Base-by-base conservation (phyloP, 192 early-diverging fungal species). In the Rhizophlyctis rosea region DNA sequence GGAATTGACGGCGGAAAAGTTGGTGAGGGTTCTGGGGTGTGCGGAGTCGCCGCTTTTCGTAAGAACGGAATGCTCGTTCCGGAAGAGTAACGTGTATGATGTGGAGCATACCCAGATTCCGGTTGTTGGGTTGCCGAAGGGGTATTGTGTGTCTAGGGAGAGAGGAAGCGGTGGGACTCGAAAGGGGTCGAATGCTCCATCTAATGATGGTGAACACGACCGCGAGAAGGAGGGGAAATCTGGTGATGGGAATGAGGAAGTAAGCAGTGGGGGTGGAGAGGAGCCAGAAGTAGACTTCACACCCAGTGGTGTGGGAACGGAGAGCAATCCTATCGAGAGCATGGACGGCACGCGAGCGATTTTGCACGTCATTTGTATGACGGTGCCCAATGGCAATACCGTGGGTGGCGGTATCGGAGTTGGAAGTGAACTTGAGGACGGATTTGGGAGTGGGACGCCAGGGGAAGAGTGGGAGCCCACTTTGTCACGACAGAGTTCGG, bases 11-110 rank as follows among this genome's bases (percentile, higher is more conserved):
- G 28, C 52, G 13, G 50, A 67, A 0, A 30, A 63, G 4, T 50
- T 62, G 30, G 59, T 50, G 5, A 16, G 39, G 24, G 9, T 53
- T 2, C 54, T 68, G 11, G 68, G 78, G 14, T 86, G 78, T 58
- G 86, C 88, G 4, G 82, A 89, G 29, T 77, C 80, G 25, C 90
- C 90, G 2, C 70, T 91, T 0, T 88, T 90, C 54, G 62, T 91
- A 3, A 75, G 83, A 35, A 64, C 87, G 0, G 88, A 91, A 62
- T 86, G 81, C 56, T 81, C 75, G 5, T 84, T 91, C 39, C 62
- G 73, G 50, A 89, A 88, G 16, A 24, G 59, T 0, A 66, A 57
- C 23, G 28, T 57, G 27, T 30, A 52, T 16, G 82, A 76, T 27
- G 67, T 71, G 49, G 81, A 80, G 16, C 67, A 71, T 32, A 24